Percentiles rank a stretch among this genome's conserved stretches.
Conservation (phyloP, 176 grass and related monocot species). For the Eremochloa ophiuroides region DNA sequence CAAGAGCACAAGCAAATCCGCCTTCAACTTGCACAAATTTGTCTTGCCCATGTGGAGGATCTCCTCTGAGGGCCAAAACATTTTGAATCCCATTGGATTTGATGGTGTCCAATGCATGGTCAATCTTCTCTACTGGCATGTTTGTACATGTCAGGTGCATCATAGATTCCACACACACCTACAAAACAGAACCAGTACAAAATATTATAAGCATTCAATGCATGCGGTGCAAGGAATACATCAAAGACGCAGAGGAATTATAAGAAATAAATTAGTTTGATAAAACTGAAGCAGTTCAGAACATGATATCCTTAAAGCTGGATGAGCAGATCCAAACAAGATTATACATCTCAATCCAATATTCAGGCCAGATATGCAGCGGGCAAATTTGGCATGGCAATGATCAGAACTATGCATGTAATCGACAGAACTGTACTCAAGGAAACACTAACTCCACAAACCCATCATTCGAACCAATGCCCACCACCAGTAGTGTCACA, state of each 20-base stretch:
- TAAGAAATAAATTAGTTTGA: not conserved
- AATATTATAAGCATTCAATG: not conserved
- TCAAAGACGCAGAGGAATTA: not conserved
- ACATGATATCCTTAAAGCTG: not conserved
- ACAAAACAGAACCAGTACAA: constrained; percentile 15
- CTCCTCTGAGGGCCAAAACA: constrained; percentile 86
- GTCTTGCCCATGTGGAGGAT: constrained; percentile 82
- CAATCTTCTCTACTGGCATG: constrained; percentile 89
- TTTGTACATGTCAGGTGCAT: constrained; percentile 96
- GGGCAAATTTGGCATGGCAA: not conserved
- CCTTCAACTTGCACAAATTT: constrained; percentile 83
- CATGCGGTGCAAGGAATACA: not conserved
- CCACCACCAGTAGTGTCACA: not conserved
- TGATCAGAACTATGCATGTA: not conserved
- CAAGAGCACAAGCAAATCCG: constrained; percentile 85
- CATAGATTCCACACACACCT: constrained; percentile 94
- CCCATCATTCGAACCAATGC: not conserved
- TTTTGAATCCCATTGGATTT: constrained; percentile 90
- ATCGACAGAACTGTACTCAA: not conserved
- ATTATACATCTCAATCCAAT: not conserved
- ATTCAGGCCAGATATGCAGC: not conserved
- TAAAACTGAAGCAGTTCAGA: not conserved
- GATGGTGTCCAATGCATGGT: constrained; percentile 74
- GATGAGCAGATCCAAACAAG: not conserved
- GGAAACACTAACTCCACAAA: not conserved